phyloP scores from a whole-genome alignment of 208 protist species.

The Crithidia thermophila region DNA sequence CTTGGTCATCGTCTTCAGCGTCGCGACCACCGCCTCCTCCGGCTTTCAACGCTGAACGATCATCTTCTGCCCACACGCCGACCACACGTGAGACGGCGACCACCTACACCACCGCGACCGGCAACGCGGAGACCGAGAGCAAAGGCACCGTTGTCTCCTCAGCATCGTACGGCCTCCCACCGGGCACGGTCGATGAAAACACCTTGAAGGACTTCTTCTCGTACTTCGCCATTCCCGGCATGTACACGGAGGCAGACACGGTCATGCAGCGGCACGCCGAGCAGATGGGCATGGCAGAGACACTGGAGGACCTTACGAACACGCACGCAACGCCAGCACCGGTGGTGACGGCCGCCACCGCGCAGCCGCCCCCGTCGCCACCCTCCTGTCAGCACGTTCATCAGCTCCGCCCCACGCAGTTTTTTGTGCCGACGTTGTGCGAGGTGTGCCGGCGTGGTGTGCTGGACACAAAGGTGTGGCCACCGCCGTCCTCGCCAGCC shows the following conservation, averaged over 20 bases:
- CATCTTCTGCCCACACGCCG: no score
- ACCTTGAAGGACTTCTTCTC: constrained; percentile 4
- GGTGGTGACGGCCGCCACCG: neutral
- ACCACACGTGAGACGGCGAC: neutral
- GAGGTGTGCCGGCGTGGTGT: constrained; percentile 14
- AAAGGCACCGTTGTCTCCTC: neutral
- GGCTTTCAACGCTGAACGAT: neutral
- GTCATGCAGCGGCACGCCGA: constrained; percentile 10
- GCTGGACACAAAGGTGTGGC: constrained; percentile 15
- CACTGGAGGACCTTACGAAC: neutral
- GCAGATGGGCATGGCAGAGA: neutral
- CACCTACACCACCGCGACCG: neutral
- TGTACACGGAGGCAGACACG: constrained; percentile 16
- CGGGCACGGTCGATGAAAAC: neutral
- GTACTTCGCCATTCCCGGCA: constrained; percentile 8
- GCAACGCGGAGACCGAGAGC: neutral
- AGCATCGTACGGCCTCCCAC: neutral
- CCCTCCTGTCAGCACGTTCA: no score
- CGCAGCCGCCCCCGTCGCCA: neutral
- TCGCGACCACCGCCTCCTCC: neutral
- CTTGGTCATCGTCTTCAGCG: neutral
- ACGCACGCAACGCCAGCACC: neutral
- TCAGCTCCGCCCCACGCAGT: constrained; percentile 22
- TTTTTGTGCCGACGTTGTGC: constrained; percentile 23
- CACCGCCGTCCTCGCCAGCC: neutral